Evolutionary conservation across 306 rosid genomes (phyloP).

Genomic region (Echinosophora koreensis): DNA sequence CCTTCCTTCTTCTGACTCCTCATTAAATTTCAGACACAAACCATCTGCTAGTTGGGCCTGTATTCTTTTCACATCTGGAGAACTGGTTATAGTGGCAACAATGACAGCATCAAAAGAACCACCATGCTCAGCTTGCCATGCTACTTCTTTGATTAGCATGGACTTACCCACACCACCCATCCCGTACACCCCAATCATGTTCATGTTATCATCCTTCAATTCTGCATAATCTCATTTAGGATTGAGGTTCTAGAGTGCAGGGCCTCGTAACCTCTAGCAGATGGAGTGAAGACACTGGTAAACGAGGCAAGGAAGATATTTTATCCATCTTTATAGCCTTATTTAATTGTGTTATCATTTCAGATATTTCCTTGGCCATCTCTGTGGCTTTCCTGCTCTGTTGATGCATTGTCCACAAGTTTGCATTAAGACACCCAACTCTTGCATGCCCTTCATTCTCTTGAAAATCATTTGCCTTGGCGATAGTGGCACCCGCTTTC

Average conservation of each 20-base stretch:
- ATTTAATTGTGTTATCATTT: background rate
- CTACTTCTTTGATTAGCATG: constrained; percentile 2
- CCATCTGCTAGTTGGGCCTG: constrained; percentile 20
- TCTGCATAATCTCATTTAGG: background rate
- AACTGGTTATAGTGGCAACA: background rate
- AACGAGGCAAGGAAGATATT: background rate
- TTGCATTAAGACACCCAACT: background rate
- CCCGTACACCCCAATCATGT: constrained; percentile 33
- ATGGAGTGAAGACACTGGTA: background rate
- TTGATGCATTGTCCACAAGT: background rate
- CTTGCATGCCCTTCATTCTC: background rate
- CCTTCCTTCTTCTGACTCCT: background rate
- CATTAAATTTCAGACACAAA: background rate
- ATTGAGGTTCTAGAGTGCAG: background rate
- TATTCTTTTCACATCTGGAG: constrained; percentile 15
- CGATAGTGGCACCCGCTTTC: background rate
- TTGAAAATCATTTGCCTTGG: background rate
- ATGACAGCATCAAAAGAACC: background rate
- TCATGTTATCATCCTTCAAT: background rate
- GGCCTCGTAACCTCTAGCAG: background rate
- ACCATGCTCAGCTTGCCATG: background rate
- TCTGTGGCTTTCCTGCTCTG: background rate
- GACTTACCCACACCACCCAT: constrained; percentile 27
- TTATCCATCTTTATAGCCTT: background rate
- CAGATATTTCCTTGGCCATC: background rate